Evolutionary conservation across 2,329 filamentous ascomycete genomes (phyloP), one percentile per base, ranked within the genome.

Genomic region (Pseudogymnoascus sp.): DNA sequence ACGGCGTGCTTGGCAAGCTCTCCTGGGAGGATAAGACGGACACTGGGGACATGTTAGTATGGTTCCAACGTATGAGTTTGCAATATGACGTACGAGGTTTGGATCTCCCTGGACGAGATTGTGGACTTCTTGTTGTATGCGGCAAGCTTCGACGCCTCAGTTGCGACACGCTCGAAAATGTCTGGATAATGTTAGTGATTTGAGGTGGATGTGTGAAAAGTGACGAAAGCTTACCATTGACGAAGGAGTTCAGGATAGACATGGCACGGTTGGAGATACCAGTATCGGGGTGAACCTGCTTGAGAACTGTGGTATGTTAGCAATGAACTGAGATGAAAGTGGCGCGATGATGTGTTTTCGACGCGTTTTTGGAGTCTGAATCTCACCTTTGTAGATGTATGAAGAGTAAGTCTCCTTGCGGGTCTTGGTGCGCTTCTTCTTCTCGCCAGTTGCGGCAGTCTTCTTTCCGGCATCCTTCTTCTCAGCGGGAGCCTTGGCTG

Each of bases 61-160:
- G n/a, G 22, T 16, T 8, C 3, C 4, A 38, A 14, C 6, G 28
- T 78, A 78, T 65, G 76, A 81, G 86, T 88, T 71, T 28, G 50
- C 6, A 7, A 22, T 12, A 38, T 31, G 22, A 81, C 84, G 70
- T 79, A 87, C 79, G 95, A 97, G 73, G 95, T 99, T 86, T 99
- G 95, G 77, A 99, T 99, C 83, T 99, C 95, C 76, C 95, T 90
- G 71, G 95, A 98, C 62, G 93, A 98, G 82, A 99, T 99, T 78
- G 95, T 99, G 61, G 93, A 98, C 87, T 99, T 99, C 90, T 98
- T 99, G 89, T 99, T 99, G 86, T 99, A 99, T 68, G 95, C 95
- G 72, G 95, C 95, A 66, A 99, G 89, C 89, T 99, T 99, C 78
- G 91, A 96, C 61, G 95, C 95, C 82, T 99, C 95, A 65, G 95